Conservation (phyloP, 2,329 filamentous ascomycete species). For the Clonostachys byssicola region DNA sequence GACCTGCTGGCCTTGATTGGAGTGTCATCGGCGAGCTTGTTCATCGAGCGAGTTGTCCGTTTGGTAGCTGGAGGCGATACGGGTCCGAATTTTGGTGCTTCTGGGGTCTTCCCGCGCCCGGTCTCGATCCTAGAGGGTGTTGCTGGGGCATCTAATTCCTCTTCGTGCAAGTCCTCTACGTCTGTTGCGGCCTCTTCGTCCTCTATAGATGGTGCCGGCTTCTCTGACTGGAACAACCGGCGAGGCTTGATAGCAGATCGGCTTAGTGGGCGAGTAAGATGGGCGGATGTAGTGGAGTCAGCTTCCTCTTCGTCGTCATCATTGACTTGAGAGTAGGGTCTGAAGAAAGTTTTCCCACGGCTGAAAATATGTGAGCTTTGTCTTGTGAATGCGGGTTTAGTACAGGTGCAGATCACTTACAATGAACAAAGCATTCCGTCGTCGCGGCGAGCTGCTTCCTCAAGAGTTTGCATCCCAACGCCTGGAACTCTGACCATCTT, state of each 20-base stretch:
- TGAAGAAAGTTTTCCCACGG: constrained; percentile 76
- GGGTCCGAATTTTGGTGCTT: constrained; percentile 50
- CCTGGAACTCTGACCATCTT: constrained; percentile 51
- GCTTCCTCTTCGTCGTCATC: constrained; percentile 12
- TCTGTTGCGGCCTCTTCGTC: constrained; percentile 59
- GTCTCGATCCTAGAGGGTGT: constrained; percentile 29
- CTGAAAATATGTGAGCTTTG: constrained; percentile 34
- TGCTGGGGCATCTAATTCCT: constrained; percentile 16
- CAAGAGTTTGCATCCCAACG: constrained; percentile 53
- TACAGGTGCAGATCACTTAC: constrained; percentile 45
- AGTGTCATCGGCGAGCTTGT: constrained; percentile 39
- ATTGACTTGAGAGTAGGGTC: constrained; percentile 42
- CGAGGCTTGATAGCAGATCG: not conserved
- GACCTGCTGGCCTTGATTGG: constrained; percentile 28
- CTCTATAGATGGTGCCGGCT: not conserved
- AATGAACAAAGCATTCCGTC: constrained; percentile 76
- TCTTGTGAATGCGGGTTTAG: constrained; percentile 1
- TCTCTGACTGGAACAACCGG: not conserved
- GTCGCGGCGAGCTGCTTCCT: constrained; percentile 58
- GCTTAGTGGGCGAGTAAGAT: not conserved
- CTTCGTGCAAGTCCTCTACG: constrained; percentile 43
- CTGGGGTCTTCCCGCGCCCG: constrained; percentile 31
- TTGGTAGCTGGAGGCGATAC: constrained; percentile 59
- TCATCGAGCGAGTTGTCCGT: constrained; percentile 52
- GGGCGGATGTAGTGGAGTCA: not conserved